Evolutionary conservation across 1,139 yeast species (phyloP), one percentile per base, ranked within the genome.

Genomic region (Saccharomycopsis phalli): DNA sequence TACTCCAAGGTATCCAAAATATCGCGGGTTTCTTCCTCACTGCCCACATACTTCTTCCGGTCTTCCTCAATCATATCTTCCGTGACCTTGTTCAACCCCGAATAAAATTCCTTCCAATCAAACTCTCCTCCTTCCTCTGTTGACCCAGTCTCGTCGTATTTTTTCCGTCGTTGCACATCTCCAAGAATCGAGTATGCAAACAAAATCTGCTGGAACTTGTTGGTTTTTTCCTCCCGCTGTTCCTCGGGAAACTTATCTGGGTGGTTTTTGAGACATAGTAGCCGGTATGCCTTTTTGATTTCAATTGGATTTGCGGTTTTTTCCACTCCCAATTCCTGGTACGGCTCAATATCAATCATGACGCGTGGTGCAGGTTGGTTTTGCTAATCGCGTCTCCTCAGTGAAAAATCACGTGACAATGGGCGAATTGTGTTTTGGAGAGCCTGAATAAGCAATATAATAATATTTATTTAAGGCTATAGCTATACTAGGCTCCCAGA

Each of bases 1-100:
- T 66, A 70, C 4, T 65, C 56, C 60, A 82, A 81, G 39, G 71
- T 69, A 37, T 71, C 69, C 31, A 75, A 49, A 16, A 87, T 69
- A 54, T 86, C 95, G 2, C 63, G 64, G 32, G 58, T 59, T 53
- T 86, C 95, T 52, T 84, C 93, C 3, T 62, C 65, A 13, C 84
- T 71, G 11, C 66, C 67, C 51, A 80, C 86, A 54, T 86, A 86
- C 44, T 65, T 70, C 33, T 56, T 48, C 49, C 69, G 71, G 57
- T 86, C 94, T 55, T 79, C 76, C 42, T 76, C 83, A 43, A 86
- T 80, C 70, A 76, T 68, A 41, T 83, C 93, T 25, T 74, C 68
- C 5, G 84, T 79, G 51, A 86, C 76, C 47, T 74, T 76, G n/a
- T 65, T 69, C 51, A 53, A 65, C 48, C 67, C 62, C 30, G 68